A percentile compares a stretch with the other conserved stretches of the same genome.
Evolutionary conservation across 306 rosid genomes (phyloP).

Genomic region (Morella rubra): DNA sequence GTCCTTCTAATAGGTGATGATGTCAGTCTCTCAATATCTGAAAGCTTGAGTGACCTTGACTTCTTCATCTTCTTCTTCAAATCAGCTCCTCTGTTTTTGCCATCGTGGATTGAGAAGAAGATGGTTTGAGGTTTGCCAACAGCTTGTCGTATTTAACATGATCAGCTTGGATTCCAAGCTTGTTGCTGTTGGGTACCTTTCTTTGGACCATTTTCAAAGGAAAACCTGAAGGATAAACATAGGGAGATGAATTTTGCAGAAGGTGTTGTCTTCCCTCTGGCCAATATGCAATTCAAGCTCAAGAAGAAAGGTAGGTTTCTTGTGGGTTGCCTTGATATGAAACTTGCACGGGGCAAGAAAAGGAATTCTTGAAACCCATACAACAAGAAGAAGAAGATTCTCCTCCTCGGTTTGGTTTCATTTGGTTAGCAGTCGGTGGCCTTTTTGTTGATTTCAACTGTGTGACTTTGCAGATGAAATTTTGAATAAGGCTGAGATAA

Average conservation of each 20-base stretch:
- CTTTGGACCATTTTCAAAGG: slow-evolving; percentile 80
- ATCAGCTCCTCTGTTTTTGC: slow-evolving; percentile 63
- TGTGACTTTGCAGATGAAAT: slow-evolving; percentile 34
- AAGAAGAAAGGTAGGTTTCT: slow-evolving; percentile 40
- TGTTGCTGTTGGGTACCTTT: slow-evolving; percentile 53
- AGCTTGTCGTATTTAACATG: slow-evolving; percentile 53
- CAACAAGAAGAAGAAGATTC: slow-evolving; percentile 46
- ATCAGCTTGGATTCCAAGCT: slow-evolving; percentile 69
- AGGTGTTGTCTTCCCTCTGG: slow-evolving; percentile 40
- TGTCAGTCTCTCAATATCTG: slow-evolving; percentile 55
- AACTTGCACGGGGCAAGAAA: slow-evolving; percentile 35
- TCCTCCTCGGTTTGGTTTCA: slow-evolving; percentile 41
- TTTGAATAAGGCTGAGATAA: slow-evolving; percentile 45
- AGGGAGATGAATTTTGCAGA: slow-evolving; percentile 3
- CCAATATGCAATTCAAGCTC: slow-evolving; percentile 30
- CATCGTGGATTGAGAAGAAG: slow-evolving; percentile 61
- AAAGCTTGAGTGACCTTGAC: slow-evolving; percentile 57
- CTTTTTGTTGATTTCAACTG: slow-evolving; percentile 38
- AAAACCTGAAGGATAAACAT: slow-evolving; percentile 24
- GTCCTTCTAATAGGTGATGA: slow-evolving; percentile 37
- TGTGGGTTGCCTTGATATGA: slow-evolving; percentile 25
- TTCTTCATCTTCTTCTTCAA: slow-evolving; percentile 87
- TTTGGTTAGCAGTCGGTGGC: slow-evolving; percentile 33
- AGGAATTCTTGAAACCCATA: slow-evolving; percentile 46
- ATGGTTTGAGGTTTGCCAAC: slow-evolving; percentile 44